Evolutionary conservation across 208 protist species (phyloP), one percentile per base, ranked within the genome.

Genomic region (Angomonas ambiguus): DNA sequence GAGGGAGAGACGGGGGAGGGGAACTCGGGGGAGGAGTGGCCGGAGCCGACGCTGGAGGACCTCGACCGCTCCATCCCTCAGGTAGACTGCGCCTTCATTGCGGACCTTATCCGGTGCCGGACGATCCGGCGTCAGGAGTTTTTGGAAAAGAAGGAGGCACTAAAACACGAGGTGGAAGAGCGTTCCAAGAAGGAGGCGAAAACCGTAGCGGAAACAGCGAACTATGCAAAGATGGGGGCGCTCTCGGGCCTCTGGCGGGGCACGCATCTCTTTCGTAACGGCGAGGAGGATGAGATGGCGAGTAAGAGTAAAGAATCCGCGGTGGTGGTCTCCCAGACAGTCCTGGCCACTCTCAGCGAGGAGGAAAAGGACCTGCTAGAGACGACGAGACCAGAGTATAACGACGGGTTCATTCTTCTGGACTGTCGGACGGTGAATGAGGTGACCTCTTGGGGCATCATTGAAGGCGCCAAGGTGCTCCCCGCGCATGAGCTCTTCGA

Each of bases 381-480:
- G 25, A 67, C 80, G 0, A 79, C 69, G 30, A 77, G 86, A 4
- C 82, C 82, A 13, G 86, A 89, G 53, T 92, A 92, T 68, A 73
- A 87, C 55, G 86, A 92, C 57, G 83, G 82, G 24, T 86, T 92
- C 69, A 71, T 92, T 20, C 60, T 92, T 16, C 67, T 92, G 1
- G 86, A 92, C 74, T 92, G 86, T 65, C 86, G 86, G 65, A 92
- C 86, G 2, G 86, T 92, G 27, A 92, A 89, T 58, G 86, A 92
- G 68, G 76, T 87, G 28, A 92, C 82, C 42, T 92, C 86, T 55
- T 92, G 86, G 83, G 86, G 86, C 34, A 89, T 92, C 53, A 89
- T 92, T 28, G 82, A 92, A 33, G 86, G 86, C 3, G 86, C 86
- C 13, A 92, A 92, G 69, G 82, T 92, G 56, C 76, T 92, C 51